phyloP scores from a whole-genome alignment of 2,329 filamentous ascomycete species.

The Colletotrichum filicis region DNA sequence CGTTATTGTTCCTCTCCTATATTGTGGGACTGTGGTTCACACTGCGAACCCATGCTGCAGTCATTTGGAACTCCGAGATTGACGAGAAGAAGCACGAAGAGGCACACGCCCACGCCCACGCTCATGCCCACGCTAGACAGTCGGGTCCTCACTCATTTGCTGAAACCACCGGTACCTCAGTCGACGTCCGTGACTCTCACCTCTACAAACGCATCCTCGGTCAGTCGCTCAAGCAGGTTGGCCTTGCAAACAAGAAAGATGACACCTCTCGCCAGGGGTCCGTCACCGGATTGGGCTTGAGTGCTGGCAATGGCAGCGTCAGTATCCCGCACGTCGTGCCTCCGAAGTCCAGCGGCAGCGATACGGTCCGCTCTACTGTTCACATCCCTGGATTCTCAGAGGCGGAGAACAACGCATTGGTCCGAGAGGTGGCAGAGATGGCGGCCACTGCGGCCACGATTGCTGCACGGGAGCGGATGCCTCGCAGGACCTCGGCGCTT shows the following conservation, averaged over 20 bases:
- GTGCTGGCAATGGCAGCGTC: constrained; percentile 53
- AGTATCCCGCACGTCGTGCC: constrained; percentile 80
- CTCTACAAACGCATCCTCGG: constrained; percentile 94
- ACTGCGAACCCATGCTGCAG: constrained; percentile 91
- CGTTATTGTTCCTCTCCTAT: constrained; percentile 91
- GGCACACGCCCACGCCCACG: constrained; percentile 42
- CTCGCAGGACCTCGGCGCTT: constrained; percentile 50
- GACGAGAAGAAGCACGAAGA: constrained; percentile 80
- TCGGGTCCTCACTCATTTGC: constrained; percentile 51
- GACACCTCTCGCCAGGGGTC: constrained; percentile 54
- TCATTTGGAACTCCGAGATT: constrained; percentile 92
- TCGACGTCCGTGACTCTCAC: constrained; percentile 85
- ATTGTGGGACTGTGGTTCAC: constrained; percentile 96
- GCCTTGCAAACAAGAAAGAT: constrained; percentile 68
- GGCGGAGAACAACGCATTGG: constrained; percentile 82
- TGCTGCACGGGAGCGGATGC: constrained; percentile 77
- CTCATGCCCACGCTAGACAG: constrained; percentile 44
- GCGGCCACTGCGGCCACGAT: constrained; percentile 91
- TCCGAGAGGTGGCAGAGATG: constrained; percentile 91
- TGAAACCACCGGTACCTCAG: constrained; percentile 58
- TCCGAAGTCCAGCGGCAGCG: constrained; percentile 67
- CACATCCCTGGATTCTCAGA: constrained; percentile 78
- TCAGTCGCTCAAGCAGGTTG: constrained; percentile 87
- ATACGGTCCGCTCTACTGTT: constrained; percentile 54
- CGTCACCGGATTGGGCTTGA: constrained; percentile 35